Base-by-base conservation (phyloP, 2,329 filamentous ascomycete species). In the Conoideocrella luteorostrata region DNA sequence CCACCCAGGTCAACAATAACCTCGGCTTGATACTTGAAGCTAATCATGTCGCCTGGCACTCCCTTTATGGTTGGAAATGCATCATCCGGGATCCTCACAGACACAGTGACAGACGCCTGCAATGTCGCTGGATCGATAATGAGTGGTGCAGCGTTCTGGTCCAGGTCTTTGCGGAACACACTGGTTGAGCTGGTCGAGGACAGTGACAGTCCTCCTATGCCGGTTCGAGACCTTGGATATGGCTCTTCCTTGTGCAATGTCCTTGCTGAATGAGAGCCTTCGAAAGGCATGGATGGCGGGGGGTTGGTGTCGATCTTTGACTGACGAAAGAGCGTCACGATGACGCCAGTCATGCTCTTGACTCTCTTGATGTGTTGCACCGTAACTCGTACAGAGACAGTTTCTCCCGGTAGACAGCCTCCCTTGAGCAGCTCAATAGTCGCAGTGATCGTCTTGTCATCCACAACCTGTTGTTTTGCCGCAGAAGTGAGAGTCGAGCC, bases 141-240 rank as follows among this genome's bases (percentile, higher is more conserved):
- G 36, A 98, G 72, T 4, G 93, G 90, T 17, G 86, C 84, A 45
- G 94, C 88, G 1, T 86, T 84, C 62, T 98, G 93, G 4, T 87
- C 84, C 4, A 98, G 70, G 61, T 98, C 93, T 62, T 97, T 97
- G 43, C 93, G 84, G 61, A 96, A 97, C n/a, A 93, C 78, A 62
- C 90, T 93, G 59, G 82, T 91, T 2, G 89, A 90, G 29, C 88
- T 84, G 6, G 86, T 86, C 2, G 88, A 93, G 2, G 87, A 88
- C 32, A 97, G 72, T 1, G 90, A 94, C 22, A 97, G 70, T 0
- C 90, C 90, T 13, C 86, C 87, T 7, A 96, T 75, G 0, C 89
- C 90, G 1, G 89, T 94, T 48, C 85, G 82, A 2, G 89, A 95
- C 55, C 84, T 87, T 4, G 90, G 89, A 58, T 90, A 94, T 56